phyloP scores from a whole-genome alignment of 345 rosid species.

The Cardamine chenopodiifolia region DNA sequence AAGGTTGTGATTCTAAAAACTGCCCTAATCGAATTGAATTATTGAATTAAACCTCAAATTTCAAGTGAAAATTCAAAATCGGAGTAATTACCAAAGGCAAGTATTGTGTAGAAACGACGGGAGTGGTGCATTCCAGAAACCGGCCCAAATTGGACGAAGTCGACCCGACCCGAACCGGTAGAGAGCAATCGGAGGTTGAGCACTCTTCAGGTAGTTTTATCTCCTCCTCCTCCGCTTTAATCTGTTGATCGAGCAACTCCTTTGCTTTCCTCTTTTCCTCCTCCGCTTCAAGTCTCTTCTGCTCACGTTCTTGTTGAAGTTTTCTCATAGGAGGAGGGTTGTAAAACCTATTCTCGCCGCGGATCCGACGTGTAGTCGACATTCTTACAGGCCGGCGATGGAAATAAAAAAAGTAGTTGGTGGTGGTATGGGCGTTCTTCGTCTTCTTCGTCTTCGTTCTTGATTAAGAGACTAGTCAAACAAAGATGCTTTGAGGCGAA shows the following conservation, averaged over 20 bases:
- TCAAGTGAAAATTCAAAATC: background rate
- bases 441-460: slow-evolving; percentile 7
- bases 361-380: slow-evolving; percentile 43
- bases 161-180: slow-evolving; percentile 44
- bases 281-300: slow-evolving; percentile 42
- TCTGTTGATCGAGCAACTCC: slow-evolving; percentile 25
- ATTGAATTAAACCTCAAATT: background rate
- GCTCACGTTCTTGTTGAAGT: slow-evolving; percentile 44
- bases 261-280: slow-evolving; percentile 26
- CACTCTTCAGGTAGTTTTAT: slow-evolving; percentile 45
- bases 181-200: slow-evolving; percentile 48
- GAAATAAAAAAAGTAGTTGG: slow-evolving; percentile 8
- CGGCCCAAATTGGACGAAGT: slow-evolving; percentile 68
- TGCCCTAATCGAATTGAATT: background rate
- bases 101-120: slow-evolving; percentile 59
- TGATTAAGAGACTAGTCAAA: slow-evolving; percentile 26
- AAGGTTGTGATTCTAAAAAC: background rate
- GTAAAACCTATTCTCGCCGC: slow-evolving; percentile 59
- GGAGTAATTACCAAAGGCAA: slow-evolving; percentile 63
- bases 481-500: slow-evolving; percentile 21
- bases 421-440: background rate
- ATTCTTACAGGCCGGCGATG: slow-evolving; percentile 20
- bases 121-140: slow-evolving; percentile 81
- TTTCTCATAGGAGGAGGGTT: slow-evolving; percentile 53
- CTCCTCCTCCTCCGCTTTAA: slow-evolving; percentile 25